Evolutionary conservation across 139 green algal genomes (phyloP), one percentile per base, ranked within the genome.

Genomic region (Diplosphaera chodatii): DNA sequence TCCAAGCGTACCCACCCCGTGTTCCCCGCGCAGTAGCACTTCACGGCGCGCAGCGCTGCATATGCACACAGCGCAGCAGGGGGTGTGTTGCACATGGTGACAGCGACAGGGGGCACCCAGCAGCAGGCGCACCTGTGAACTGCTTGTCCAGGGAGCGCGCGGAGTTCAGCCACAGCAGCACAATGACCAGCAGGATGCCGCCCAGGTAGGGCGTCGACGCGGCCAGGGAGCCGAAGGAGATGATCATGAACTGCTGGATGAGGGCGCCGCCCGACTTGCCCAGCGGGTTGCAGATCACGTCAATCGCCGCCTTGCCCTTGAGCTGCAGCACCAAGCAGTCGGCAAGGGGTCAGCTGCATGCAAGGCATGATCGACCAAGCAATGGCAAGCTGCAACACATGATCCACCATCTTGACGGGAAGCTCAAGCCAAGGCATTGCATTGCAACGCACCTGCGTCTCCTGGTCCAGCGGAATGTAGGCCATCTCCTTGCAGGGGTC

Each of bases 401-500:
- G 4, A 21, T 32, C 48, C 22, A 27, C 16, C 48, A 59, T 25
- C 48, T 48, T 48, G 8, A 63, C 10, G 1, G 62, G 27, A 31
- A 59, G n/a, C 21, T 63, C 16, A 23, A 62, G 31, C 31, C 62
- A 25, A 62, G 1, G 20, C 0, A 30, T 63, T 5, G 28, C 34
- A 32, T n/a, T n/a, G 37, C 1, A 23, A 6, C 8, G 32, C 29
- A 86, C 55, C 84, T 90, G 90, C 69, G 83, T 91, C 88, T 98
- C 94, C 33, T 89, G 77, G 70, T 98, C 94, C 70, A 99, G 84
- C 31, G 95, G 95, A 64, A 99, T 99, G 90, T 99, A 99, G 1
- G 92, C 95, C 91, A 99, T 99, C 88, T 99, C 95, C 88, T 99
- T 99, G 92, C 95, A 99, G 63, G 95, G 95, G 86, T 99, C 95